phyloP scores from a whole-genome alignment of 1,284 basidiomycete species.

The Volvariella surrecta region DNA sequence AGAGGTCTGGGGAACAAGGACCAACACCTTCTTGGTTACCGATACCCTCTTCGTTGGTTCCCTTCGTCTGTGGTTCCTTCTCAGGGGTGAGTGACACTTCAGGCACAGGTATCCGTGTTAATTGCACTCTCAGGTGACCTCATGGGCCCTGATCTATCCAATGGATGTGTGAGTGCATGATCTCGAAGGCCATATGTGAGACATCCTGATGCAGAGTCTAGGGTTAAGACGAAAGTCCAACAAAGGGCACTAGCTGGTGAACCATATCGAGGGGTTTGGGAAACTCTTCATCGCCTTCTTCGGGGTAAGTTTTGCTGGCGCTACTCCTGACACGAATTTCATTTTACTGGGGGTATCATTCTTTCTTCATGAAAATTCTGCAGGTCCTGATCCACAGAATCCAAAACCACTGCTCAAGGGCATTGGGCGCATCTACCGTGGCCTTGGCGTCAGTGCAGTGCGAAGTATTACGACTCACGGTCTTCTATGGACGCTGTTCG shows the following conservation, averaged over 20 bases:
- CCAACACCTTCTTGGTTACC: slow-evolving; percentile 70
- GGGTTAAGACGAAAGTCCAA: slow-evolving; percentile 91
- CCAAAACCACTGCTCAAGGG: slow-evolving; percentile 67
- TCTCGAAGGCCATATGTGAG: too few relatives aligned
- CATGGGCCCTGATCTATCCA: slow-evolving; percentile 80
- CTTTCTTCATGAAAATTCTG: too few relatives aligned
- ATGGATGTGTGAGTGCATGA: slow-evolving; percentile 59
- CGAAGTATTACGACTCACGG: slow-evolving; percentile 81
- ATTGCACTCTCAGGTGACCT: slow-evolving; percentile 36
- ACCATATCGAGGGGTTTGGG: slow-evolving; percentile 53
- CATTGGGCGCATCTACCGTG: slow-evolving; percentile 72
- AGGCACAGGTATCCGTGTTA: background rate
- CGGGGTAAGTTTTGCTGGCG: slow-evolving; percentile 40
- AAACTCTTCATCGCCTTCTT: slow-evolving; percentile 72
- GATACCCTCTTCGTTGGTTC: slow-evolving; percentile 67
- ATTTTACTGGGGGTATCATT: background rate
- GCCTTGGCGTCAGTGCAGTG: slow-evolving; percentile 77
- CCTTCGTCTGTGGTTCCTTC: slow-evolving; percentile 79
- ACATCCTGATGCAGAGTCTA: slow-evolving; percentile 17
- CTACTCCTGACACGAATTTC: slow-evolving; percentile 1
- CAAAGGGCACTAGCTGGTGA: slow-evolving; percentile 79
- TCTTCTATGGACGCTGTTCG: slow-evolving; percentile 77
- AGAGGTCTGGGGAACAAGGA: slow-evolving; percentile 67
- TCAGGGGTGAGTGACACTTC: slow-evolving; percentile 46
- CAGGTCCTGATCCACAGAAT: slow-evolving; percentile 67